phyloP scores from a whole-genome alignment of 352 stramenopile species.

The Phytophthora palmivora region DNA sequence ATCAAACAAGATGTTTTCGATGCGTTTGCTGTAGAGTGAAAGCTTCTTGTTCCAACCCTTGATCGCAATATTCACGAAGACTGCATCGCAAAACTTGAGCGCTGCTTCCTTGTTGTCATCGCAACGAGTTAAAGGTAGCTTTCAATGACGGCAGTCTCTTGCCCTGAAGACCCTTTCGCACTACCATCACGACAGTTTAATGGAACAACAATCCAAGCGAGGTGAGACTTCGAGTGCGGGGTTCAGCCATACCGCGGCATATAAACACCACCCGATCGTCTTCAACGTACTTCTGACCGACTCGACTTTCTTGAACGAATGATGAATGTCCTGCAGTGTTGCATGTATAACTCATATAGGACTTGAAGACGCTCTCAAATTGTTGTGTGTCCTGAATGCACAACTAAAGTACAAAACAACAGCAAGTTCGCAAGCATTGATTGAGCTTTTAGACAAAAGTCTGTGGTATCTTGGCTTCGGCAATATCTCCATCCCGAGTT shows the following conservation, averaged over 20 bases:
- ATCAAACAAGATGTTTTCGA: slow-evolving; percentile 36
- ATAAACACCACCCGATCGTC: slow-evolving; percentile 21
- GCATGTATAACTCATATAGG: slow-evolving; percentile 22
- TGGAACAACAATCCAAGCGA: slow-evolving; percentile 23
- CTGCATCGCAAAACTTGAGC: slow-evolving; percentile 5
- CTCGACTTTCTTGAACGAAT: slow-evolving; percentile 15
- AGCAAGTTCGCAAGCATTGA: not conserved
- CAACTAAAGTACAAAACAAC: slow-evolving; percentile 8
- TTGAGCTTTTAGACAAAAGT: not conserved
- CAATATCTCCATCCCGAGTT: slow-evolving; percentile 10
- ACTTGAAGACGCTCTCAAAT: slow-evolving; percentile 4
- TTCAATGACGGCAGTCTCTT: slow-evolving; percentile 22
- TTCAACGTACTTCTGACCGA: slow-evolving; percentile 20
- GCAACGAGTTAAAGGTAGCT: slow-evolving; percentile 12
- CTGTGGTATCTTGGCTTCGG: slow-evolving; percentile 17
- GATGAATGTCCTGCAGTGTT: slow-evolving; percentile 5
- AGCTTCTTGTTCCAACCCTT: slow-evolving; percentile 19
- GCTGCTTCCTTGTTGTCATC: slow-evolving; percentile 21
- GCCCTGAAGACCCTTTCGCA: slow-evolving; percentile 12
- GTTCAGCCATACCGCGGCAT: slow-evolving; percentile 1
- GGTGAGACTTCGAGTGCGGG: slow-evolving; percentile 9
- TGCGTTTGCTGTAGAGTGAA: slow-evolving; percentile 10
- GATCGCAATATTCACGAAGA: slow-evolving; percentile 15
- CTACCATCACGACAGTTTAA: slow-evolving; percentile 21
- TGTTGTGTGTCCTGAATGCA: slow-evolving; percentile 8